Conservation (phyloP, 148 eudicot genomes). For the Chenopodium berlandieri region DNA sequence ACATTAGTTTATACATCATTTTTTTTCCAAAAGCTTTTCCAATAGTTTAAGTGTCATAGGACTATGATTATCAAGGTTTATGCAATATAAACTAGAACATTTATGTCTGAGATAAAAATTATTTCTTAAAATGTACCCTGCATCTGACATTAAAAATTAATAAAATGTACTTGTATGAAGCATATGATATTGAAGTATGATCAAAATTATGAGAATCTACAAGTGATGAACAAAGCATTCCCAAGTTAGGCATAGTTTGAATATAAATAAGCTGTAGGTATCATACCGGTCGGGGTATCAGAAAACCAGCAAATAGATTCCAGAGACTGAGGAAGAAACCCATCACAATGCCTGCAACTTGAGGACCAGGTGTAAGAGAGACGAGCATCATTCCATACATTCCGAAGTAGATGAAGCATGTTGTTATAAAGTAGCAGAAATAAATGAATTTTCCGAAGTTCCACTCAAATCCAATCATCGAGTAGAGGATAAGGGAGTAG, state of each 20-base stretch:
- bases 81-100: no score
- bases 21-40: not conserved
- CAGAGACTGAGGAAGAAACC: conserved; percentile 66
- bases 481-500: conserved; percentile 53
- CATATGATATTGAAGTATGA: not conserved
- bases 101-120: not conserved
- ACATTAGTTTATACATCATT: not conserved
- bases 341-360: conserved; percentile 53
- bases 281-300: conserved; percentile 56
- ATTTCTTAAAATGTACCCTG: not conserved
- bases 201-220: not conserved
- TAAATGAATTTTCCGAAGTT: conserved; percentile 36
- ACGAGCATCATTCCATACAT: conserved; percentile 80
- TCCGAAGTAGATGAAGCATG: conserved; percentile 62
- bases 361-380: conserved; percentile 59
- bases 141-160: not conserved
- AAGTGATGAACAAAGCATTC: not conserved
- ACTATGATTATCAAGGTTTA: not conserved
- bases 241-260: not conserved
- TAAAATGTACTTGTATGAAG: no score
- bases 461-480: conserved; percentile 84
- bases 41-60: not conserved
- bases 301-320: conserved; percentile 75
- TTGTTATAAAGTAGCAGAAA: conserved; percentile 60
- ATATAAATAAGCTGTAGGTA: not conserved